Evolutionary conservation across 2,329 filamentous ascomycete species (phyloP), one percentile per base, ranked within the genome.

Genomic region (Colletotrichum salicis): DNA sequence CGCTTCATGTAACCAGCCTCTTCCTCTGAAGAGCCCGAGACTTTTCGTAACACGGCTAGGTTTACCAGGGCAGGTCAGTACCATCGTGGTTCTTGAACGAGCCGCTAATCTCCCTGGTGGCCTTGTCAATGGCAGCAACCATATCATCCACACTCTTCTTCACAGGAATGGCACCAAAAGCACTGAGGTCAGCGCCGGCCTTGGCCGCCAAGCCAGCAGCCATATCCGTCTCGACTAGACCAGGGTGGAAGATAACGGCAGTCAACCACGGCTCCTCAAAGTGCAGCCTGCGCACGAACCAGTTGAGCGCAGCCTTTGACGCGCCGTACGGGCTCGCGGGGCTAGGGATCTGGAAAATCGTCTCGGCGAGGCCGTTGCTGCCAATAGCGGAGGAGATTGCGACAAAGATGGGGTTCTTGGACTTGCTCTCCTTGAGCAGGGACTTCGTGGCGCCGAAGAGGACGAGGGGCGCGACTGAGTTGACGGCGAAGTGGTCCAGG

Each of bases 401-500:
- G 5, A 77, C 67, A 65, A 80, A 80, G 51, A 78, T 76, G 48
- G 77, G 75, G 65, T 56, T 69, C 35, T 13, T 37, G 37, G 19
- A 29, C 27, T 7, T 69, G 58, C 48, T 58, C 24, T 22, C 73
- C 27, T 71, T 69, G 4, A 83, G 76, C 2, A 83, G 72, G 1
- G 78, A 74, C n/a, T 69, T 70, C 7, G 74, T 60, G 15, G 79
- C 79, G 63, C 76, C 75, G 31, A 71, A 58, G n/a, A 73, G 72
- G 11, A 62, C 15, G 24, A 73, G 10, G 1, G 72, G 72, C 5
- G 69, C 70, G 41, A 65, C 29, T 1, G 70, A 22, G 74, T 88
- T 88, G 57, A 84, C 72, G 1, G 80, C 75, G 60, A 86, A 76
- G 73, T 85, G 81, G 1, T 78, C 75, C 2, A 75, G 57, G 0